These are phyloP conservation scores for Aspergillus brasiliensis DNA, from an alignment of 2,329 filamentous ascomycete species.

Conservation along the genomic window DNA sequence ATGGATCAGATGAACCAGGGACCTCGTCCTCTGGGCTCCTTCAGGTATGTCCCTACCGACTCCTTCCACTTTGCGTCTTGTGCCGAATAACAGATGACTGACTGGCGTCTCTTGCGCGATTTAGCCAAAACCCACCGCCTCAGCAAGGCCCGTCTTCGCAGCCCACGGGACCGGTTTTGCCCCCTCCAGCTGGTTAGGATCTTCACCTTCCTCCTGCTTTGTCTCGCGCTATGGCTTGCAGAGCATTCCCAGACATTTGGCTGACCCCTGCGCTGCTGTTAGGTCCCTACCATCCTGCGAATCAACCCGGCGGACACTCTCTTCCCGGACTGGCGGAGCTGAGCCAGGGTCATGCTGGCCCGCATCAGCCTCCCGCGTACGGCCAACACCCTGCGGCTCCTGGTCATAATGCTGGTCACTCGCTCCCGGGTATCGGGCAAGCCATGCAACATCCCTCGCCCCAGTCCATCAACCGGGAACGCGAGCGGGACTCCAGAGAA, in stretches of 20 bases:
- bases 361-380: conserved; percentile 46
- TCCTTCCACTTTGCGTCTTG: not conserved
- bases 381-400: conserved; percentile 43
- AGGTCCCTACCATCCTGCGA: conserved; percentile 46
- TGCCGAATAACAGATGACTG: conserved; percentile 5
- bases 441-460: conserved; percentile 47
- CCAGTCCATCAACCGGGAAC: conserved; percentile 45
- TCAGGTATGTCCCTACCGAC: conserved; percentile 40
- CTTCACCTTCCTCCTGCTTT: not conserved
- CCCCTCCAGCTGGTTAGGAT: conserved; percentile 43
- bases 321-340: conserved; percentile 50
- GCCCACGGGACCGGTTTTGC: conserved; percentile 42
- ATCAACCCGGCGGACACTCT: conserved; percentile 48
- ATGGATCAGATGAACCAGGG: conserved; percentile 48
- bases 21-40: conserved; percentile 46
- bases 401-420: conserved; percentile 40
- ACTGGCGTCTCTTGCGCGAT: conserved; percentile 10
- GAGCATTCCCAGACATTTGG: not conserved
- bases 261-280: conserved; percentile 22
- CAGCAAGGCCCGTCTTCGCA: conserved; percentile 43
- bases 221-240: not conserved
- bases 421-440: conserved; percentile 45
- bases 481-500: conserved; percentile 56
- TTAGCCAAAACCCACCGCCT: conserved; percentile 41
- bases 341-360: conserved; percentile 46